Conservation (phyloP, 1,284 basidiomycete species). For the Boletus semigastroideus region DNA sequence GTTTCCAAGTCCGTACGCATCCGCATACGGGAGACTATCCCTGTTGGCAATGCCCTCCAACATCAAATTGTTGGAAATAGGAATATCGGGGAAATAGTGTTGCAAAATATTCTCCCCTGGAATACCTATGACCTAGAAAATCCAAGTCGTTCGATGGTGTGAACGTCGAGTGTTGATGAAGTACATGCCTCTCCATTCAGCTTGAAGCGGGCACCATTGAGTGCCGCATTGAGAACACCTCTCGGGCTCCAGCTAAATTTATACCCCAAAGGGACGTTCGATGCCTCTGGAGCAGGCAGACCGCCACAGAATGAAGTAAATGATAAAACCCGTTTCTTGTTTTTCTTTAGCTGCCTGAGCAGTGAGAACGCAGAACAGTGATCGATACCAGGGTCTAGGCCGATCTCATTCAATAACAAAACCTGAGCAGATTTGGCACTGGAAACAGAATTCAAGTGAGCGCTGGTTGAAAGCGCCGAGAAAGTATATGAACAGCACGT, state of each 20-base stretch:
- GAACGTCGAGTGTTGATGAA: background rate
- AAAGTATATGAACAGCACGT: background rate
- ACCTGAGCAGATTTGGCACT: constrained; percentile 68
- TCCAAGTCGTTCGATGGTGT: background rate
- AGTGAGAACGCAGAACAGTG: constrained; percentile 88
- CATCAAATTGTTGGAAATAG: constrained; percentile 65
- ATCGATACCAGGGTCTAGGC: constrained; percentile 95
- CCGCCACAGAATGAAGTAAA: constrained; percentile 96
- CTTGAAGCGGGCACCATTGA: constrained; percentile 76
- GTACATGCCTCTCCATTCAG: constrained; percentile 53
- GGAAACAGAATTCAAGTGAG: background rate
- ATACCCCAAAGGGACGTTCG: constrained; percentile 76
- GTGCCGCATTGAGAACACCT: constrained; percentile 82
- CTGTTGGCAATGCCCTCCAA: constrained; percentile 91
- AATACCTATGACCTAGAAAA: constrained; percentile 49
- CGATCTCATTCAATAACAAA: constrained; percentile 89
- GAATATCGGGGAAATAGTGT: constrained; percentile 62
- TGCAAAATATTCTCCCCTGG: constrained; percentile 55
- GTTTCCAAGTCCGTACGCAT: constrained; percentile 65
- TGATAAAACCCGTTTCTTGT: constrained; percentile 66
- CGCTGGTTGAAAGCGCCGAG: background rate
- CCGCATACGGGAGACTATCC: constrained; percentile 78
- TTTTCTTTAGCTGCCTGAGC: constrained; percentile 55
- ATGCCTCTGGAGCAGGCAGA: constrained; percentile 76
- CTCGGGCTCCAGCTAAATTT: constrained; percentile 96